Conservation (phyloP, 768 basidiomycete genomes). For the Ramaria sp. region DNA sequence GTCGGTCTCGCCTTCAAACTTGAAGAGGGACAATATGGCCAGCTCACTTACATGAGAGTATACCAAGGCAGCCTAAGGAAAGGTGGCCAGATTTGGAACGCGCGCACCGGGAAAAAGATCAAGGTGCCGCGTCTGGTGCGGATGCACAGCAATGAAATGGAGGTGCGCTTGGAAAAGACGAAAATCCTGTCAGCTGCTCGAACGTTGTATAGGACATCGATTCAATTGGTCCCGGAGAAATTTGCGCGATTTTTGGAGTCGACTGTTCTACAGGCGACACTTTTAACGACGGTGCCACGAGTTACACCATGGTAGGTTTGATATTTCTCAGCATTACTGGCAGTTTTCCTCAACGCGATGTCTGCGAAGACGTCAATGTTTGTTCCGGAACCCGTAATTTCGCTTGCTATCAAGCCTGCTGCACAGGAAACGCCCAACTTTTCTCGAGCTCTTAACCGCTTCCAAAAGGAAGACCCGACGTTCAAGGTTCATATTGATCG, state of each 20-base stretch:
- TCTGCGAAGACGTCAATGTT: constrained; percentile 82
- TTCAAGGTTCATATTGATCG: constrained; percentile 94
- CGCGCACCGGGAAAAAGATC: constrained; percentile 90
- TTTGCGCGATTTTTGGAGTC: constrained; percentile 98
- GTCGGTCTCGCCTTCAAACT: constrained; percentile 97
- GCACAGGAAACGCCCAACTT: constrained; percentile 95
- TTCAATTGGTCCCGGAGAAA: constrained; percentile 91
- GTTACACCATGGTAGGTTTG: constrained; percentile 76
- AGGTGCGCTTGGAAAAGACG: constrained; percentile 37
- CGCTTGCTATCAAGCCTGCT: constrained; percentile 82
- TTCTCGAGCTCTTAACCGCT: constrained; percentile 90
- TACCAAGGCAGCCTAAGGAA: constrained; percentile 93
- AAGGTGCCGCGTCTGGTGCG: constrained; percentile 93
- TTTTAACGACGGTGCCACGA: constrained; percentile 87
- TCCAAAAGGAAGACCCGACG: constrained; percentile 98
- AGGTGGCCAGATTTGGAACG: constrained; percentile 79
- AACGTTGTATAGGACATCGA: constrained; percentile 65
- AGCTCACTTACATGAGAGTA: constrained; percentile 95
- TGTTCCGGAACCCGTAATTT: constrained; percentile 97
- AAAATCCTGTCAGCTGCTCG: neutral
- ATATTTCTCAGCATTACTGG: neutral
- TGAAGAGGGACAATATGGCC: constrained; percentile 94
- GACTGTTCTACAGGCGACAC: constrained; percentile 98
- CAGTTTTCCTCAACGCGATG: neutral
- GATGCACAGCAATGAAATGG: constrained; percentile 99